Percentiles rank a stretch among this genome's conserved stretches.
These are phyloP conservation scores for Aureobasidium sp. DNA, from an alignment of 2,329 filamentous ascomycete species.

Conservation along the genomic window DNA sequence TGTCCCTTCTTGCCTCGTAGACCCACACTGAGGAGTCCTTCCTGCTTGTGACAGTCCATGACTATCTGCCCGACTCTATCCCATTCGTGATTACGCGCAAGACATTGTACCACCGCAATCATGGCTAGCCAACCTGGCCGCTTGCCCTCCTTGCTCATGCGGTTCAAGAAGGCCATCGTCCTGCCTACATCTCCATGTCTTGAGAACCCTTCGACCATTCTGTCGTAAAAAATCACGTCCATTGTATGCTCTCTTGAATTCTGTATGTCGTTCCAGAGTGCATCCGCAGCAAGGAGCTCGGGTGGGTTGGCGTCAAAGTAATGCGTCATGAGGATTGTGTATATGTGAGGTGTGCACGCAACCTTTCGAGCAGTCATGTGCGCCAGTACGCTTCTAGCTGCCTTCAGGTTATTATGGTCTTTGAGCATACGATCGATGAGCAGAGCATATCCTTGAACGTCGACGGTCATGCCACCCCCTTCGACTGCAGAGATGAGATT, in stretches of 20 bases:
- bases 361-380: slow-evolving; percentile 54
- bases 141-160: slow-evolving; percentile 34
- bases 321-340: slow-evolving; percentile 65
- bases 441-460: slow-evolving; percentile 59
- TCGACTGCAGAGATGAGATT: slow-evolving; percentile 53
- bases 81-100: slow-evolving; percentile 32
- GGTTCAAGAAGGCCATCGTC: slow-evolving; percentile 37
- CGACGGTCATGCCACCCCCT: slow-evolving; percentile 50
- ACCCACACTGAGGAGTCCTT: slow-evolving; percentile 24
- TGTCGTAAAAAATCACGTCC: slow-evolving; percentile 61
- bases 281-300: slow-evolving; percentile 53
- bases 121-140: slow-evolving; percentile 38
- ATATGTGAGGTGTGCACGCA: slow-evolving; percentile 57
- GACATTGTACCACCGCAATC: slow-evolving; percentile 31
- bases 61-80: slow-evolving; percentile 31
- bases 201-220: slow-evolving; percentile 62
- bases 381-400: slow-evolving; percentile 54
- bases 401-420: slow-evolving; percentile 37
- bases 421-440: slow-evolving; percentile 60
- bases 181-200: slow-evolving; percentile 39
- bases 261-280: slow-evolving; percentile 47
- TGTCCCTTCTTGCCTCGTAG: slow-evolving; percentile 22
- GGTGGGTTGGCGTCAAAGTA: slow-evolving; percentile 51
- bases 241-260: slow-evolving; percentile 25
- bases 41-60: slow-evolving; percentile 29